Evolutionary conservation across 768 basidiomycete genomes (phyloP).

Genomic region (Boletus vermiculosoides): DNA sequence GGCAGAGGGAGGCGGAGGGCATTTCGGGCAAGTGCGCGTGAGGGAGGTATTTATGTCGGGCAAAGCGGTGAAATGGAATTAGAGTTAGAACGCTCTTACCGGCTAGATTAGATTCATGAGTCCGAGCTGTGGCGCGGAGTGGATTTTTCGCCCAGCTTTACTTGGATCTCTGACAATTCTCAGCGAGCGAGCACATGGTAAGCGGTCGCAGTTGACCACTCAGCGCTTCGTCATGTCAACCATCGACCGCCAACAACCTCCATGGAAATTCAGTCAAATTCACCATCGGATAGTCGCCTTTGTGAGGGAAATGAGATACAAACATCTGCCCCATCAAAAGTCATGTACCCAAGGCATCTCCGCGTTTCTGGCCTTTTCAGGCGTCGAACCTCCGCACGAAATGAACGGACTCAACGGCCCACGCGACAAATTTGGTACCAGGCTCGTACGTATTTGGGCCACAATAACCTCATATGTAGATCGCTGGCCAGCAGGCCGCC

Average conservation of each 20-base stretch:
- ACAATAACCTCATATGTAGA: slow-evolving; percentile 24
- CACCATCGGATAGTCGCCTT: slow-evolving; percentile 8
- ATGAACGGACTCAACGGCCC: slow-evolving; percentile 28
- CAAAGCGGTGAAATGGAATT: slow-evolving; percentile 26
- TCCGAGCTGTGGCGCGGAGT: slow-evolving; percentile 23
- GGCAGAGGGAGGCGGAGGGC: slow-evolving; percentile 22
- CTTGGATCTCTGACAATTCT: background rate
- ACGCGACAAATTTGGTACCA: slow-evolving; percentile 18
- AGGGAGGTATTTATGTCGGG: slow-evolving; percentile 34
- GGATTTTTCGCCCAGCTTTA: slow-evolving; percentile 7
- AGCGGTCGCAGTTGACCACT: background rate
- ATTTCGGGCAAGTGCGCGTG: slow-evolving; percentile 28
- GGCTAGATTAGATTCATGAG: slow-evolving; percentile 30
- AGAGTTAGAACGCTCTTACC: slow-evolving; percentile 29
- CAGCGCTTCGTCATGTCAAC: slow-evolving; percentile 24
- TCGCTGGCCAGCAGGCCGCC: slow-evolving; percentile 13
- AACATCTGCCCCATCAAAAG: slow-evolving; percentile 1
- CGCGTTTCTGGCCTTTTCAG: slow-evolving; percentile 25
- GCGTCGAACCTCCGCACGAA: slow-evolving; percentile 32
- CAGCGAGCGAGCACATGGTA: background rate
- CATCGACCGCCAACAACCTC: background rate
- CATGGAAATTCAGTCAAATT: slow-evolving; percentile 14
- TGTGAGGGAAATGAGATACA: slow-evolving; percentile 18
- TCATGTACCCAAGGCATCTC: slow-evolving; percentile 26
- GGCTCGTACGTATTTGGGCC: slow-evolving; percentile 18